Evolutionary conservation across 371 early-diverging fungal species (phyloP), one percentile per base, ranked within the genome.

Genomic region (Mucor circinelloides): DNA sequence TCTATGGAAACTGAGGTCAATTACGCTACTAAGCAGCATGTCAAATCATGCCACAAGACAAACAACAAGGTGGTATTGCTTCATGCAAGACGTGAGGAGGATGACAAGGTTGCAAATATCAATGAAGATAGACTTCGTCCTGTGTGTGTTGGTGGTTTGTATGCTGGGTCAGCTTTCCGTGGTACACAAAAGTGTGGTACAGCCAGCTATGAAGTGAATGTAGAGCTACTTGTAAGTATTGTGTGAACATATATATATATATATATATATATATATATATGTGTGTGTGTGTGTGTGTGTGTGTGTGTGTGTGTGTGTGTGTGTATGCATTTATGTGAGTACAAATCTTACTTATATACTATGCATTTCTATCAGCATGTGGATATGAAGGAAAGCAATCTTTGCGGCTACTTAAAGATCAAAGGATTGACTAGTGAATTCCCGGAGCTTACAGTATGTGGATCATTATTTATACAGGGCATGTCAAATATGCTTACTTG

Each of bases 321-420:
- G 38, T 6, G 9, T 38, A 4, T 38, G 38, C 10, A 3, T 52
- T 3, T 52, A 25, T 12, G 13, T 52, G 27, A 52, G 40, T 27
- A 15, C 15, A 21, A 27, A 4, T 27, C 40, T 23, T 23, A 23
- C 50, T 56, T 56, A 17, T 56, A 17, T 7, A 19, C 25, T 6
- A 8, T 32, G 28, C n/a, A 10, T 27, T 25, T 52, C 3, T 7
- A 28, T 25, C 71, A 91, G 91, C 85, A 91, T 79, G 92, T 94
- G 2, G 87, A 93, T 75, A 71, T 93, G 62, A 64, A 73, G 21
- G 80, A 80, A 42, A 90, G 91, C 10, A 85, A 79, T 52, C 65
- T 93, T 15, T 89, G 90, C 69, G 94, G 93, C 21, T 93, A 91
- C 56, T 78, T 94, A 17, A 80, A 85, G 59, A 94, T 94, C 55